Evolutionary conservation across 2,329 filamentous ascomycete species (phyloP).

Genomic region (Stromatinia cepivora): DNA sequence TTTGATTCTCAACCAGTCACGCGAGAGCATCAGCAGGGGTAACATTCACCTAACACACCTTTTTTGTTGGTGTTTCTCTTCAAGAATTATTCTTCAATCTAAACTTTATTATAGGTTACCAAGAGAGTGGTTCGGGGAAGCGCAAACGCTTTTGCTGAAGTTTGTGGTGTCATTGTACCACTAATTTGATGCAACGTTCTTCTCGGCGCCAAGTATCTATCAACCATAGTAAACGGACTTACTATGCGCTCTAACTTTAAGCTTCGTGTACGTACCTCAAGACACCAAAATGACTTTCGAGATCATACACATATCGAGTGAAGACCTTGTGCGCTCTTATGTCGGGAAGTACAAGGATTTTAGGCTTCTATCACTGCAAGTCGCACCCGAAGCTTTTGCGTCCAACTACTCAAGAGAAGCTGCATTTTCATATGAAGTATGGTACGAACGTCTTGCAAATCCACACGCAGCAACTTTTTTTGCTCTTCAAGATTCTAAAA

Average conservation of each 20-base stretch:
- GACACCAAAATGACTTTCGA: constrained; percentile 32
- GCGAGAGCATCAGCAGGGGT: constrained; percentile 15
- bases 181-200: background rate
- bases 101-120: background rate
- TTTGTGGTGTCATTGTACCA: constrained; percentile 4
- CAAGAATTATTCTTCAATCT: background rate
- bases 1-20: constrained; percentile 10
- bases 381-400: constrained; percentile 42
- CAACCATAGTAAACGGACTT: background rate
- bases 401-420: constrained; percentile 44
- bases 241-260: background rate
- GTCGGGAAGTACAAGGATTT: constrained; percentile 35
- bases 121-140: background rate
- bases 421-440: constrained; percentile 42
- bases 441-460: constrained; percentile 43
- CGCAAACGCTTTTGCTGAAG: background rate
- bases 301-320: constrained; percentile 34
- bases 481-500: constrained; percentile 35
- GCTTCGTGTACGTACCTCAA: background rate
- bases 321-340: constrained; percentile 29
- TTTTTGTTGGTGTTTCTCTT: constrained; percentile 6
- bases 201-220: background rate
- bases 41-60: background rate
- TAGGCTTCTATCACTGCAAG: constrained; percentile 34
- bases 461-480: constrained; percentile 43